phyloP scores from a whole-genome alignment of 2,329 filamentous ascomycete genomes.

The Stagonosporopsis rhizophila region DNA sequence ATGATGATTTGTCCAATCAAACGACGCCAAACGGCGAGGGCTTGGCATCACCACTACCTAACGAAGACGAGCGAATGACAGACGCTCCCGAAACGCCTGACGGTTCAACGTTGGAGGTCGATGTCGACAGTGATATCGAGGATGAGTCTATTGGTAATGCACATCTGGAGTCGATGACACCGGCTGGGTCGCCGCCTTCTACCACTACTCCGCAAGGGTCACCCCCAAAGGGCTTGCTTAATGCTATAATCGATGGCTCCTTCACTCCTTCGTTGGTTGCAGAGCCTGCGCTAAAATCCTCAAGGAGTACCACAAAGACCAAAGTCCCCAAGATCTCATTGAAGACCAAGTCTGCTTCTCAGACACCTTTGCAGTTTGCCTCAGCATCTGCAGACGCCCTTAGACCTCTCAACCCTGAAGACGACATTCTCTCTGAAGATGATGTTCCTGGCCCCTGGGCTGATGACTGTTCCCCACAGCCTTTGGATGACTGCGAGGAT shows the following conservation, averaged over 20 bases:
- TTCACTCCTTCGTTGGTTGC: conserved; percentile 13
- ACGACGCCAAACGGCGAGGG: conserved; percentile 34
- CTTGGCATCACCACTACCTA: conserved; percentile 23
- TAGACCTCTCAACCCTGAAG: conserved; percentile 39
- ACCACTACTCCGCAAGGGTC: conserved; percentile 26
- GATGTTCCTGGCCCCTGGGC: conserved; percentile 49
- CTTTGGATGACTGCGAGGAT: conserved; percentile 47
- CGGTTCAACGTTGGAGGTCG: conserved; percentile 12
- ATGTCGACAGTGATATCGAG: conserved; percentile 28
- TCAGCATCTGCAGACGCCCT: conserved; percentile 36
- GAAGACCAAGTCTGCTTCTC: conserved; percentile 28
- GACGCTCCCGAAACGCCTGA: conserved; percentile 25
- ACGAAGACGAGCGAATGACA: conserved; percentile 27
- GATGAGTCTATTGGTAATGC: conserved; percentile 21
- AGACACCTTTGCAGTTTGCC: conserved; percentile 36
- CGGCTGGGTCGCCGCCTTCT: conserved; percentile 20
- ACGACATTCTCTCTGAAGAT: conserved; percentile 45
- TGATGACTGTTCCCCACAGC: conserved; percentile 35
- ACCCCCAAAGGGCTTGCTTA: conserved; percentile 29
- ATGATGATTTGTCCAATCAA: conserved; percentile 47
- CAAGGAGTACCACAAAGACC: conserved; percentile 19
- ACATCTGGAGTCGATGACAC: conserved; percentile 22
- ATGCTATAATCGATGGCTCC: conserved; percentile 18
- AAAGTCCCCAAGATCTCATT: conserved; percentile 34
- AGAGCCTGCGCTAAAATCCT: conserved; percentile 17